Evolutionary conservation across 2,329 filamentous ascomycete species (phyloP).

Genomic region (Colletotrichum tabaci): DNA sequence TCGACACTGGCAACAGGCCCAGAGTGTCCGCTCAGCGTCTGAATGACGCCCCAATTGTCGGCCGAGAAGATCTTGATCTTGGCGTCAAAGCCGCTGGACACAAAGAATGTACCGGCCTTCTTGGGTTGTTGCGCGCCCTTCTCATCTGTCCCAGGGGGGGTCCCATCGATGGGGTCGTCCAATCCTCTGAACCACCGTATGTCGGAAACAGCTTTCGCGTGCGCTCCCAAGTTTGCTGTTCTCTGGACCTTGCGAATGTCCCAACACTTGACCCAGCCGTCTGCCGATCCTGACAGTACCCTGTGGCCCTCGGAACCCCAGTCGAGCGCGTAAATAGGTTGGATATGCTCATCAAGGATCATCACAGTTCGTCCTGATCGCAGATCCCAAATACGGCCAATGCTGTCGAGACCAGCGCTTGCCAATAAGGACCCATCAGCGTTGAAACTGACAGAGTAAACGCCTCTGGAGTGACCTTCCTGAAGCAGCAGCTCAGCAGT

Average conservation of each 20-base stretch:
- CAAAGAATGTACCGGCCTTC: conserved; percentile 92
- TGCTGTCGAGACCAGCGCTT: conserved; percentile 93
- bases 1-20: conserved; percentile 94
- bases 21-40: conserved; percentile 90
- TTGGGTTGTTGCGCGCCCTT: conserved; percentile 80
- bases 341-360: conserved; percentile 88
- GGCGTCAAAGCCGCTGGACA: conserved; percentile 92
- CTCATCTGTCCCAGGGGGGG: conserved; percentile 72
- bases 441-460: conserved; percentile 92
- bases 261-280: conserved; percentile 99
- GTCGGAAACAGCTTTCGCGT: conserved; percentile 92
- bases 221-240: conserved; percentile 89
- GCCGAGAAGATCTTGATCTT: conserved; percentile 96
- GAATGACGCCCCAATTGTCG: conserved; percentile 94
- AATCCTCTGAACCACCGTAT: conserved; percentile 93
- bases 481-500: conserved; percentile 88
- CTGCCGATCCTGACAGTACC: conserved; percentile 91
- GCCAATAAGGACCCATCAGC: conserved; percentile 91
- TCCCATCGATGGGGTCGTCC: conserved; percentile 79
- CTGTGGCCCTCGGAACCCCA: conserved; percentile 94
- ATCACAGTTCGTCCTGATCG: conserved; percentile 94
- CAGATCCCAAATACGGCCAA: conserved; percentile 95
- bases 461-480: conserved; percentile 94
- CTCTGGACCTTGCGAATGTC: conserved; percentile 91
- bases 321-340: conserved; percentile 92